These are phyloP conservation scores for Pugionium dolabratum DNA, from an alignment of 345 rosid genomes.

Conservation along the genomic window DNA sequence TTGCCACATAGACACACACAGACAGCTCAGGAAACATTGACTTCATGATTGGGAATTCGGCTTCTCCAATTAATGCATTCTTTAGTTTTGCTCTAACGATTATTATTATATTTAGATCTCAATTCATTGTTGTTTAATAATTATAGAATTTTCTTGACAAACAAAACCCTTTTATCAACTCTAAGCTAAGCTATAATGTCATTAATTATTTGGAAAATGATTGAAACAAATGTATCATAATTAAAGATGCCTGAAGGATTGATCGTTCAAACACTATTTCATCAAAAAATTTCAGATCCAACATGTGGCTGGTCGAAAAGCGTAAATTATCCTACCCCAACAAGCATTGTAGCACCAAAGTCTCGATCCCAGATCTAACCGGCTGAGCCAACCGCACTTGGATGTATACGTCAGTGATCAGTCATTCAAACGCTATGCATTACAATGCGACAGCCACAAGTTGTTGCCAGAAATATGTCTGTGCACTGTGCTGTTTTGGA, in stretches of 20 bases:
- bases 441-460: no score
- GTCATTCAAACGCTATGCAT: no score
- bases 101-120: neutral
- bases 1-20: slow-evolving; percentile 29
- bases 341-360: no score
- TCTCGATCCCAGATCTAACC: no score
- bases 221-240: neutral
- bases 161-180: neutral
- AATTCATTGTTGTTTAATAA: neutral
- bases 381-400: no score
- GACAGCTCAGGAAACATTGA: slow-evolving; percentile 25
- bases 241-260: neutral
- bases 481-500: slow-evolving; percentile 1
- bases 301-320: no score
- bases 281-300: no score
- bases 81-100: neutral
- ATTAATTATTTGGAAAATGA: neutral
- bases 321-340: no score
- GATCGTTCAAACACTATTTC: neutral
- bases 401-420: no score
- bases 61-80: slow-evolving; percentile 11
- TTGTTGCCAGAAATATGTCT: neutral
- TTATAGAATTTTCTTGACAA: neutral
- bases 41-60: slow-evolving; percentile 30
- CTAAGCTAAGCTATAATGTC: neutral